Conservation (phyloP, 768 basidiomycete species). For the Gloeophyllum trabeum region DNA sequence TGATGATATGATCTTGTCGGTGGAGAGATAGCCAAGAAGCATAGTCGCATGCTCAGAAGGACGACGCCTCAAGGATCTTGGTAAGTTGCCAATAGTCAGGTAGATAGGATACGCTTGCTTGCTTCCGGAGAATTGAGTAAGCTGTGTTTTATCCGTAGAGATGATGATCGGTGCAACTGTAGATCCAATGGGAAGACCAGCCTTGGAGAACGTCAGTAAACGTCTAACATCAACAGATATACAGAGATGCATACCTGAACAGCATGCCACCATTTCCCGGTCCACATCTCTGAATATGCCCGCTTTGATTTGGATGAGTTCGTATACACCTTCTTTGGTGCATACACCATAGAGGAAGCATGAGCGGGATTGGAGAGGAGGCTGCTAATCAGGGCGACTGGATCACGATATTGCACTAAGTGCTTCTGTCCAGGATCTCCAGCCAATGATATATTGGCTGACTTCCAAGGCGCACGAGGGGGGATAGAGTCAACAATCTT, state of each 20-base stretch:
- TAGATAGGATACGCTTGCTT: constrained; percentile 11
- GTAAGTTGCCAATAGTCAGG: constrained; percentile 10
- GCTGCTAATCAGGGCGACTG: constrained; percentile 3
- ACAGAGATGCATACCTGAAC: constrained; percentile 3
- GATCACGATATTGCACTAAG: constrained; percentile 11
- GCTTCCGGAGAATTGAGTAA: constrained; percentile 9
- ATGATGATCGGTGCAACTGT: constrained; percentile 9
- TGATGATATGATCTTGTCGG: not conserved
- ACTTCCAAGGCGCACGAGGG: constrained; percentile 15
- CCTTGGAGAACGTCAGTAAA: not conserved
- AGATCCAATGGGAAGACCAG: constrained; percentile 3
- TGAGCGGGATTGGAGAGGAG: constrained; percentile 7
- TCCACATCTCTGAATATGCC: constrained; percentile 10
- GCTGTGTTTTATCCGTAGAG: constrained; percentile 8
- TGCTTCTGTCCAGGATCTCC: constrained; percentile 20
- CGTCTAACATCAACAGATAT: not conserved
- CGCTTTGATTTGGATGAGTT: not conserved
- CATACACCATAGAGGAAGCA: constrained; percentile 3
- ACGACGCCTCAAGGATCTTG: constrained; percentile 1
- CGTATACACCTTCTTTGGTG: not conserved
- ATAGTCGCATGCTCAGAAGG: constrained; percentile 1
- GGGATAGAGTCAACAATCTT: constrained; percentile 17
- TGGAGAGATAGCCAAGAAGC: constrained; percentile 9
- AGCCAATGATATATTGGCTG: constrained; percentile 10
- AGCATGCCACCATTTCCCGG: constrained; percentile 7